phyloP scores from a whole-genome alignment of 768 basidiomycete genomes.

The Tulasnella sp. region DNA sequence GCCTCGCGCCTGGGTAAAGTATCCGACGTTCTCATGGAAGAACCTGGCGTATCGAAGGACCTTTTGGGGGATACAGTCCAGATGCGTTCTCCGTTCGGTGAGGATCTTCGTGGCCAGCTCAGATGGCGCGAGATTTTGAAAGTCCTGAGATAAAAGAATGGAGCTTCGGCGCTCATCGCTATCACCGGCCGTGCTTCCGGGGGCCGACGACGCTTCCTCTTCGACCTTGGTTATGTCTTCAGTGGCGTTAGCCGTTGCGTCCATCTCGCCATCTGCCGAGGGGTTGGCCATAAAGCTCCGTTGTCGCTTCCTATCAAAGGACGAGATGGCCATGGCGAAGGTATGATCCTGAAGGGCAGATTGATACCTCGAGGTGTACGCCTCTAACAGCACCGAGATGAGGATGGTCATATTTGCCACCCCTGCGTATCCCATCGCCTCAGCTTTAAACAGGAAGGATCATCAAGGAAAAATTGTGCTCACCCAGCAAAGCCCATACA shows the following conservation, averaged over 20 bases:
- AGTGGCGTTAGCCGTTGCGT: too few species aligned
- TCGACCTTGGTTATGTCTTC: too few species aligned
- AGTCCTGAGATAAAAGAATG: too few species aligned
- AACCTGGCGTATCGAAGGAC: slow-evolving; percentile 30
- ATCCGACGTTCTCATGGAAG: slow-evolving; percentile 35
- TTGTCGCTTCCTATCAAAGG: slow-evolving; percentile 29
- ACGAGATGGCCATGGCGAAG: slow-evolving; percentile 37
- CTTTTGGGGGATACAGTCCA: slow-evolving; percentile 33
- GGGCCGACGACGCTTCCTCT: too few species aligned
- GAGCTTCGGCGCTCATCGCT: too few species aligned
- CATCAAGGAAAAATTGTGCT: not conserved
- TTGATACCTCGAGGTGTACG: slow-evolving; percentile 55
- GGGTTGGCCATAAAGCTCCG: slow-evolving; percentile 9
- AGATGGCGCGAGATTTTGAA: slow-evolving; percentile 1
- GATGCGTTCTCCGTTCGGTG: slow-evolving; percentile 13
- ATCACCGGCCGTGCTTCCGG: too few species aligned
- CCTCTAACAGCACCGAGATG: slow-evolving; percentile 48
- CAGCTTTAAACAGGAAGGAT: not conserved
- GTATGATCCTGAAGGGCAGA: slow-evolving; percentile 34
- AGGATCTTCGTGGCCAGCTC: slow-evolving; percentile 20
- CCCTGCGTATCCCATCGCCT: not conserved
- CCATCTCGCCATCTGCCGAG: not conserved
- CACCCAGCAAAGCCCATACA: slow-evolving; percentile 63
- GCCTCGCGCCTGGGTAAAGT: slow-evolving; percentile 21
- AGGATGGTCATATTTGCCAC: not conserved